A percentile compares a stretch with the other conserved stretches of the same genome.
Conservation (phyloP, 208 protist species). For the Trypanosoma cruzi region DNA sequence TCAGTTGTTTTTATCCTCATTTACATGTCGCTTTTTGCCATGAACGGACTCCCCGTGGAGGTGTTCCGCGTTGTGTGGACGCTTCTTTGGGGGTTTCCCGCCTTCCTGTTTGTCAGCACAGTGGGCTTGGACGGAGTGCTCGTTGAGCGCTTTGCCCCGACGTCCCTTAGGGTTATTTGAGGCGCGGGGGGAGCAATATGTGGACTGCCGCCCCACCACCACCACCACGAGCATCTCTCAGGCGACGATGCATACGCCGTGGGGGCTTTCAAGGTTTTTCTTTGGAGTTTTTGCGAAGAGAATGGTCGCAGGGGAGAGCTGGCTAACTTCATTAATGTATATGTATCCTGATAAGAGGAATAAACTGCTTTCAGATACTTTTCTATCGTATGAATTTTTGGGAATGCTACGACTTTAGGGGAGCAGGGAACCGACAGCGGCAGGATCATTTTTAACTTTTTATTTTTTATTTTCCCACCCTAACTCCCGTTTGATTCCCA, state of each 20-base stretch:
- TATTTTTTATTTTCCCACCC: too few relatives aligned
- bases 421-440: too few relatives aligned
- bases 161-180: background rate
- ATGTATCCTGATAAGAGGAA: too few relatives aligned
- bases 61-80: constrained; percentile 25
- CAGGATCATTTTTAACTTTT: too few relatives aligned
- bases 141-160: background rate
- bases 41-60: constrained; percentile 23
- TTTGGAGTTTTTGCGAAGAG: too few relatives aligned
- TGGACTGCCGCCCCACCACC: too few relatives aligned
- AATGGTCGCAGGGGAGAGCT: too few relatives aligned
- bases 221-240: background rate
- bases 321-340: too few relatives aligned
- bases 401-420: too few relatives aligned
- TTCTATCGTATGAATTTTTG: too few relatives aligned
- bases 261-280: background rate
- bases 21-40: background rate
- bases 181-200: background rate
- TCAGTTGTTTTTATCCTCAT: constrained; percentile 3
- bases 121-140: background rate
- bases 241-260: background rate
- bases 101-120: constrained; percentile 4
- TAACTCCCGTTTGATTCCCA: too few relatives aligned
- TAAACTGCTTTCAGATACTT: too few relatives aligned
- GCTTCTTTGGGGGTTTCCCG: constrained; percentile 19